A percentile compares a stretch with the other conserved stretches of the same genome.
phyloP scores from a whole-genome alignment of 2,329 filamentous ascomycete genomes.

The Aspergillus luchuensis region DNA sequence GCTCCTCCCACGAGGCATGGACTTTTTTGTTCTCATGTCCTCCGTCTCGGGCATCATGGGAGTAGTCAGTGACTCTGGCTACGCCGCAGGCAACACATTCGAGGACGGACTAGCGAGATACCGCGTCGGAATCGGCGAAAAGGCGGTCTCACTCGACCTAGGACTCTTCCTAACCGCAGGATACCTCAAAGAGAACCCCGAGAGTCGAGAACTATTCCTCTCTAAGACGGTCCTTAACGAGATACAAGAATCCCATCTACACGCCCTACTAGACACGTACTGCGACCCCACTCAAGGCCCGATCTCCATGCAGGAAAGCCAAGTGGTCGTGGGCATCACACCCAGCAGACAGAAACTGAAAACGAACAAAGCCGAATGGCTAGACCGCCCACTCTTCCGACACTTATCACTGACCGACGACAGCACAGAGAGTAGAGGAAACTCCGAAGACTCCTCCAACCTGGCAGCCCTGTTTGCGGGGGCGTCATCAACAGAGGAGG shows the following conservation, averaged over 20 bases:
- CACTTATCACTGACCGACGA: neutral
- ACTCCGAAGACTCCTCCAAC: neutral
- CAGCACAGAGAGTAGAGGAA: neutral
- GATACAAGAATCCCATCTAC: conserved; percentile 24
- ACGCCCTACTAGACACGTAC: conserved; percentile 13
- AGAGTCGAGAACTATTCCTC: neutral
- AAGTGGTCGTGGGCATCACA: conserved; percentile 11
- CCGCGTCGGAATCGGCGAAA: conserved; percentile 21
- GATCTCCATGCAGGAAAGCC: neutral
- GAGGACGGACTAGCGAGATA: conserved; percentile 35
- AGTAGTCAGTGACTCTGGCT: conserved; percentile 46
- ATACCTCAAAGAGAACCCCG: conserved; percentile 20
- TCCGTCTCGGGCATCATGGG: conserved; percentile 46
- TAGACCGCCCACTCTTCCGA: conserved; percentile 7
- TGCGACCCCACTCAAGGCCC: conserved; percentile 4
- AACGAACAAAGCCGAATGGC: conserved; percentile 9
- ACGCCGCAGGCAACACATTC: conserved; percentile 40
- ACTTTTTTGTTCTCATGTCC: conserved; percentile 44
- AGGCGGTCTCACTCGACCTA: conserved; percentile 19
- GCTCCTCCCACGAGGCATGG: conserved; percentile 31
- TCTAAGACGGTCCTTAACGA: conserved; percentile 12
- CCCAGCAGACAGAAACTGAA: neutral
- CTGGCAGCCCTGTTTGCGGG: conserved; percentile 4
- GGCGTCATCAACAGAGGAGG: conserved; percentile 7
- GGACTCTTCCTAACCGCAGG: conserved; percentile 33